Evolutionary conservation across 495 filamentous ascomycete species (phyloP), one percentile per base, ranked within the genome.

Genomic region (Elaphomyces granulatus): DNA sequence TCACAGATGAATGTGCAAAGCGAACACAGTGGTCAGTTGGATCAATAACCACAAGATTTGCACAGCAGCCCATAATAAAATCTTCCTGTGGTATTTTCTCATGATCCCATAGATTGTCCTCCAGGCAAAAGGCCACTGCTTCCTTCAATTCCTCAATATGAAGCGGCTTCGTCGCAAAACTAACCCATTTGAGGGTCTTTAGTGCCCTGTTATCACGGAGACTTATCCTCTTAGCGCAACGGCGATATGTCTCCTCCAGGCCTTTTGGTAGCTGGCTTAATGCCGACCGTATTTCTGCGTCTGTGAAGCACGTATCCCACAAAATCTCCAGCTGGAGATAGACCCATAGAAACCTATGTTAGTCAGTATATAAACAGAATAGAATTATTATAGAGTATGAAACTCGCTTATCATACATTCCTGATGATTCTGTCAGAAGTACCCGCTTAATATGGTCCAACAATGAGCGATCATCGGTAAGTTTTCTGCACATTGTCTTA

Each of bases 1-100:
- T 50, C 4, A 60, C 47, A 15, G 60, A 59, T 6, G 54, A 41
- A 46, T 63, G 58, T 33, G 54, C 59, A 31, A 61, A 60, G 8
- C 54, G 56, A 8, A 56, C 51, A 21, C 34, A 48, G 7, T 28
- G 10, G 15, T 52, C 42, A 18, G 41, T 33, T 8, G 41, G 37
- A 38, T 60, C 58, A 8, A 52, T 18, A 14, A 58, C 45, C 15
- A 60, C 44, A 15, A 64, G 46, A 34, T 57, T 59, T n/a, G 43
- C 49, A 46, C 55, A 60, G 8, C 48, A 49, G 14, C 54, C 47
- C 9, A 62, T 38, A 10, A 60, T 33, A 16, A 45, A 45, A 15
- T 54, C 46, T 19, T 19, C 37, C 8, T 45, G 17, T 12, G 55
- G 57, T 4, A 57, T 40, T 23, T 46, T 51, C 3, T 42, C 38